A percentile compares a stretch with the other conserved stretches of the same genome.
phyloP scores from a whole-genome alignment of 75 land plant genomes.

The Cunninghamia lanceolata region DNA sequence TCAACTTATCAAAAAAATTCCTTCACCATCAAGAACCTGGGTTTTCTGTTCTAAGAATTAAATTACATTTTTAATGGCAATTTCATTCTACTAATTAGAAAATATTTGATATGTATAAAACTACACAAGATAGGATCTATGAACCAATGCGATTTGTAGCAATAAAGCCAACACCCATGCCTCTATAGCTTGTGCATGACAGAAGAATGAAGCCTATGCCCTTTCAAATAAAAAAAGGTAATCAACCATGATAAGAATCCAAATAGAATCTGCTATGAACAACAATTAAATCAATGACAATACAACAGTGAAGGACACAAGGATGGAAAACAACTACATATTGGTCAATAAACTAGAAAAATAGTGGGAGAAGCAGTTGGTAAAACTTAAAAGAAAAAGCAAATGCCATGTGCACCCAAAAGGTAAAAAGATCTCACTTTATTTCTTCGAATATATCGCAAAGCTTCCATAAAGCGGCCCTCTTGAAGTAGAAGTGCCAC shows the following conservation, averaged over 20 bases:
- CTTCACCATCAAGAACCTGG: not conserved
- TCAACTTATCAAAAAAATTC: not conserved
- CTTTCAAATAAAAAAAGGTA: not conserved
- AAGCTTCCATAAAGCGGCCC: slow-evolving; percentile 75
- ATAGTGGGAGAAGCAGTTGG: not conserved
- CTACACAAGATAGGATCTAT: not conserved
- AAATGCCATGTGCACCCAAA: not conserved
- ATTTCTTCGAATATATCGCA: slow-evolving; percentile 75
- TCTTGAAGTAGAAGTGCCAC: slow-evolving; percentile 59
- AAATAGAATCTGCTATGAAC: not conserved
- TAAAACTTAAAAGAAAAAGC: not conserved
- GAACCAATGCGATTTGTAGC: not conserved
- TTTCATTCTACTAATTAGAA: not conserved
- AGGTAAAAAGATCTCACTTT: slow-evolving; percentile 32
- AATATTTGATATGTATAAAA: not conserved
- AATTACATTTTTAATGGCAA: not conserved
- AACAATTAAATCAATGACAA: not conserved
- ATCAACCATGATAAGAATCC: not conserved
- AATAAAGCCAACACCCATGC: not conserved
- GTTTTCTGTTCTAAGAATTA: not conserved
- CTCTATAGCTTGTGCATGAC: not conserved
- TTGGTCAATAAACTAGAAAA: not conserved
- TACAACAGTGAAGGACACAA: not conserved
- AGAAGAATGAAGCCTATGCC: not conserved
- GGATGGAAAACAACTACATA: not conserved